Evolutionary conservation across 202 grass and related monocot genomes (phyloP), one percentile per base, ranked within the genome.

Genomic region (Dendrocalamus latiflorus): DNA sequence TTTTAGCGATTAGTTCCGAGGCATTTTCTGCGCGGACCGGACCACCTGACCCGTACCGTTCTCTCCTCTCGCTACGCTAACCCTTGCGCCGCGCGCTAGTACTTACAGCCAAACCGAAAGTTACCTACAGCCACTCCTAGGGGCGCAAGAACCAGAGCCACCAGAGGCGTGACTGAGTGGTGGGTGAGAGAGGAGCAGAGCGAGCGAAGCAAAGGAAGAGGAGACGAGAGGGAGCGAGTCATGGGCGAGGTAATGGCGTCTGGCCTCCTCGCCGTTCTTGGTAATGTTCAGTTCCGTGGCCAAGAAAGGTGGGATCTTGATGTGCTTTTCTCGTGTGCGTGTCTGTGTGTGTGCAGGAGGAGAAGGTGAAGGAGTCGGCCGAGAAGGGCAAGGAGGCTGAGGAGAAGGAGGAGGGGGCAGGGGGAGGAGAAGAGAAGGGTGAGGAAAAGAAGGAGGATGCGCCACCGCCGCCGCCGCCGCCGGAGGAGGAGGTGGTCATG

Each of bases 401-500:
- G 51, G 77, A 50, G 58, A 45, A 62, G 37, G 43, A 55, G 74
- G 54, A 61, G 56, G 75, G 15, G 57, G 54, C 30, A 34, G 43
- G 48, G n/a, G 82, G 6, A 0, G 50, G 34, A 16, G 67, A 81
- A 51, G 51, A 77, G 42, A 68, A 77, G 65, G 9, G 37, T n/a
- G 83, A 42, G 68, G 78, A 30, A 70, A 57, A 85, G 74, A 63
- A 85, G 78, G 42, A 30, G 47, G 79, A 84, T 37, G 73, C 65
- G 1, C 50, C 75, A 13, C 42, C 64, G 1, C 84, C 72, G 16
- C 87, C 76, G 54, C 76, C 88, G 56, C n/a, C n/a, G n/a, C n/a
- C n/a, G n/a, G n/a, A n/a, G n/a, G 90, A 92, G 59, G 87, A 88
- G 85, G 76, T 95, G 75, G 93, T 90, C 43, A 81, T 95, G 85